Evolutionary conservation across 257 asterid species (phyloP), one percentile per base, ranked within the genome.

Genomic region (Petrea volubilis): DNA sequence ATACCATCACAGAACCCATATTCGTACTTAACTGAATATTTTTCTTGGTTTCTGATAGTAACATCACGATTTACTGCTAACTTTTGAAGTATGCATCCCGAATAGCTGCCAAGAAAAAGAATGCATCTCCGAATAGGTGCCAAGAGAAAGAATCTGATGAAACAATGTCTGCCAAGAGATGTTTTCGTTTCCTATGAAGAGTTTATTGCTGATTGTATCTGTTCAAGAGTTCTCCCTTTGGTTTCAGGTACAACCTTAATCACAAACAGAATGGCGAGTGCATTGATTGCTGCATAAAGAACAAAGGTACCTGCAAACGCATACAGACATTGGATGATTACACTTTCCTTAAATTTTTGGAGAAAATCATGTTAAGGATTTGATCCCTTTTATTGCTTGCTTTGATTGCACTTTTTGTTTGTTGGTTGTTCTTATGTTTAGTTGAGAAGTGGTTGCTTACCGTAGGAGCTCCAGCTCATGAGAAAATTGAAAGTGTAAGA

Each of bases 401-500:
- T 33, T 33, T 33, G 5, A n/a, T n/a, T n/a, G n/a, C n/a, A n/a
- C n/a, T n/a, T n/a, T n/a, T n/a, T n/a, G n/a, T n/a, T n/a, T n/a
- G n/a, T n/a, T n/a, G n/a, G n/a, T n/a, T n/a, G n/a, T n/a, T n/a
- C n/a, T n/a, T n/a, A n/a, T n/a, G 12, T 31, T 17, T 47, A 7
- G 27, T 21, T 14, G 21, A 33, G 31, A 34, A 38, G 24, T 31
- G 11, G 41, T 68, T 69, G 29, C 72, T 77, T 80, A 88, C 97
- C 99, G 6, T 73, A 83, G 69, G 97, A 84, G 78, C 89, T 88
- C 99, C 99, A 94, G 71, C 67, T 74, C 97, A 91, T 94, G 68
- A 94, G 95, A 69, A 89, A 94, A 49, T 94, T 94, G 82, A 94
- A 94, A 3, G 99, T 91, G 84, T 79, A 94, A 41, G 99, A 94